These are phyloP conservation scores for Candida qinlingensis DNA, from an alignment of 805 yeast species.

Conservation along the genomic window DNA sequence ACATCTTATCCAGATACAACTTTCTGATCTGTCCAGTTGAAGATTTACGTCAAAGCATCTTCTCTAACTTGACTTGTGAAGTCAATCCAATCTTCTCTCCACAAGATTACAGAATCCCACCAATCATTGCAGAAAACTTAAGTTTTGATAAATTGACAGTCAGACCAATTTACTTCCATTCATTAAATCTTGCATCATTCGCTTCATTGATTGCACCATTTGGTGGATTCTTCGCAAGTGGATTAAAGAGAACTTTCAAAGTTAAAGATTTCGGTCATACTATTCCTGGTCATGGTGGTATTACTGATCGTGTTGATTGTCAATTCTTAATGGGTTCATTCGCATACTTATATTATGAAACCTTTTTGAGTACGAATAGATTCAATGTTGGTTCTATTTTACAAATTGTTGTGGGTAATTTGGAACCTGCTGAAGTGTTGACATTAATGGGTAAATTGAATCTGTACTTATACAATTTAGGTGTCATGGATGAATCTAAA, in stretches of 20 bases:
- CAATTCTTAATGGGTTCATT: slow-evolving; percentile 98
- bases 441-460: slow-evolving; percentile 52
- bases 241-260: slow-evolving; percentile 93
- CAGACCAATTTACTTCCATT: slow-evolving; percentile 89
- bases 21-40: slow-evolving; percentile 87
- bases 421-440: slow-evolving; percentile 59
- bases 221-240: slow-evolving; percentile 97
- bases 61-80: slow-evolving; percentile 64
- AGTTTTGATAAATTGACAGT: slow-evolving; percentile 48
- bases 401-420: slow-evolving; percentile 68
- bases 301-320: slow-evolving; percentile 96
- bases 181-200: slow-evolving; percentile 81
- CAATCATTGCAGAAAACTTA: slow-evolving; percentile 47
- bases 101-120: slow-evolving; percentile 72
- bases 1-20: slow-evolving; percentile 55
- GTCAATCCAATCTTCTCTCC: slow-evolving; percentile 87
- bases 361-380: slow-evolving; percentile 74
- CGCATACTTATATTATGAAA: slow-evolving; percentile 85
- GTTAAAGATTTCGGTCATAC: slow-evolving; percentile 98
- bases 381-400: slow-evolving; percentile 69
- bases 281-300: slow-evolving; percentile 98
- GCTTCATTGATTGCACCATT: slow-evolving; percentile 97
- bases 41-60: slow-evolving; percentile 55
- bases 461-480: slow-evolving; percentile 32
- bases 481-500: slow-evolving; percentile 32